Conservation (phyloP, 2,329 filamentous ascomycete species). For the Neophaeococcomyces aloes region DNA sequence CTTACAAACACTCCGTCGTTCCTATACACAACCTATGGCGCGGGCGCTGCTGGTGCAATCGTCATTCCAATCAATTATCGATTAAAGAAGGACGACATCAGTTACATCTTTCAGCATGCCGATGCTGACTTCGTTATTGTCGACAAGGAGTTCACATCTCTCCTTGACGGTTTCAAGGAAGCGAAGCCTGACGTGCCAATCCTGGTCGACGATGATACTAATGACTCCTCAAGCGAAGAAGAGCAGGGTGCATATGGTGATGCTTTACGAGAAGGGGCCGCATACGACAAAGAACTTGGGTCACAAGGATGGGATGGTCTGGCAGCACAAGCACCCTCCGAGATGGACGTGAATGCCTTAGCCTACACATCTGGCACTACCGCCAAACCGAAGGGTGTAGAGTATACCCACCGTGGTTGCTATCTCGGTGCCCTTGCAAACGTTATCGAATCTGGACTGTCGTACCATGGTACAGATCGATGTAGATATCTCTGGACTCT, state of each 20-base stretch:
- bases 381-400: conserved; percentile 80
- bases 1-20: conserved; percentile 92
- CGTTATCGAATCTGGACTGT: conserved; percentile 78
- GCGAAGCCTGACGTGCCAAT: conserved; percentile 55
- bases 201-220: conserved; percentile 71
- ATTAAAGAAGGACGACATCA: conserved; percentile 72
- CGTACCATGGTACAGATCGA: conserved; percentile 50
- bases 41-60: conserved; percentile 69
- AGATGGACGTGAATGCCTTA: conserved; percentile 73
- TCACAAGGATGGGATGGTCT: conserved; percentile 66
- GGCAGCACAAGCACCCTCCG: conserved; percentile 57
- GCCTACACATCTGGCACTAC: conserved; percentile 94
- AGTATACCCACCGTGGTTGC: conserved; percentile 77
- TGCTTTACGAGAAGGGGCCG: conserved; percentile 69
- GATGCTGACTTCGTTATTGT: conserved; percentile 81
- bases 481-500: conserved; percentile 86
- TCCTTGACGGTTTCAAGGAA: conserved; percentile 58
- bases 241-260: conserved; percentile 71
- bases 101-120: conserved; percentile 80
- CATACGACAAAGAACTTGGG: conserved; percentile 57
- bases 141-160: conserved; percentile 63
- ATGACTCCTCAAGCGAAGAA: conserved; percentile 60
- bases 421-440: conserved; percentile 81
- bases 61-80: conserved; percentile 65
- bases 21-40: conserved; percentile 78